phyloP scores from a whole-genome alignment of 2,329 filamentous ascomycete species.

The Phaeoacremonium minimum region DNA sequence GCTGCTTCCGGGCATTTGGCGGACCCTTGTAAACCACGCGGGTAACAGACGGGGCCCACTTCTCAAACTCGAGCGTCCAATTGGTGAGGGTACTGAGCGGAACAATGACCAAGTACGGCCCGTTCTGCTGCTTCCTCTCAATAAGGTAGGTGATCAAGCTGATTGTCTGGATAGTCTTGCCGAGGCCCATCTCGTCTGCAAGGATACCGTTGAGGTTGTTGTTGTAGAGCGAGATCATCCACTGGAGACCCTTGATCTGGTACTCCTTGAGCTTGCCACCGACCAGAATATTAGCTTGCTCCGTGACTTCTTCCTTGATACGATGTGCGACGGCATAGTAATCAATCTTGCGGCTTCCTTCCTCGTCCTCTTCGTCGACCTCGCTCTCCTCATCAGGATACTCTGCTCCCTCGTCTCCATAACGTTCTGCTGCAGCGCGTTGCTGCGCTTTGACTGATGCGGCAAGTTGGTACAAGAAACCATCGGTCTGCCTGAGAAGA shows the following conservation, averaged over 20 bases:
- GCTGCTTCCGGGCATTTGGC: conserved; percentile 79
- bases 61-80: conserved; percentile 98
- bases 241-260: conserved; percentile 96
- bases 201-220: conserved; percentile 99
- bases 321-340: conserved; percentile 98
- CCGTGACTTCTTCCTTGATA: conserved; percentile 84
- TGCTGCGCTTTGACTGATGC: conserved; percentile 94
- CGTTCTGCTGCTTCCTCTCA: conserved; percentile 86
- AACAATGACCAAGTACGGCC: conserved; percentile 94
- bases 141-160: conserved; percentile 96
- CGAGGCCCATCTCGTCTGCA: conserved; percentile 98
- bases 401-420: conserved; percentile 58
- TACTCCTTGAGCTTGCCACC: conserved; percentile 95
- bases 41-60: conserved; percentile 86
- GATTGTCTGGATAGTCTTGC: conserved; percentile 99
- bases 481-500: conserved; percentile 92
- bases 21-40: conserved; percentile 97
- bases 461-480: conserved; percentile 93
- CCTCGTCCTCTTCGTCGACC: conserved; percentile 59
- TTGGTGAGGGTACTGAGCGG: conserved; percentile 96
- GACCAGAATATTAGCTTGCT: conserved; percentile 80
- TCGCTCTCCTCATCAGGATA: conserved; percentile 36
- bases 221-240: conserved; percentile 99
- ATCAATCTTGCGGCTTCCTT: conserved; percentile 78
- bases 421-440: conserved; percentile 73